Conservation (phyloP, 116 monocot species). For the Trichopus zeylanicus region DNA sequence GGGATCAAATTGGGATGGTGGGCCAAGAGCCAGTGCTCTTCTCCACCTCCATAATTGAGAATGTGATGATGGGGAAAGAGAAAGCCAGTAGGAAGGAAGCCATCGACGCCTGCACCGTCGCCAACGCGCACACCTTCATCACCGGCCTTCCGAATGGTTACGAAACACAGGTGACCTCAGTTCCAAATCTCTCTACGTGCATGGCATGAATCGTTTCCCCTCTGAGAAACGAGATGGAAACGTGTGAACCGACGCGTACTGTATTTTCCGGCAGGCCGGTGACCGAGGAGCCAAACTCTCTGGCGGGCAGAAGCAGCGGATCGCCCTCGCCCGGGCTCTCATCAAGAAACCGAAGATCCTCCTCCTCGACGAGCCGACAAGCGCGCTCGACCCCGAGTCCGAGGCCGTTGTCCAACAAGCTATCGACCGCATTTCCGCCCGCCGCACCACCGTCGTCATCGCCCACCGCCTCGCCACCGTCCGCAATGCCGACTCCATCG, state of each 20-base stretch:
- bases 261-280: conserved; percentile 16
- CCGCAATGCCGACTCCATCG: conserved; percentile 25
- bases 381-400: conserved; percentile 39
- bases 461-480: conserved; percentile 44
- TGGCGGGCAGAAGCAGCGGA: conserved; percentile 44
- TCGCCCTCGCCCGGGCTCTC: conserved; percentile 37
- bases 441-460: conserved; percentile 33
- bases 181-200: neutral
- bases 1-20: conserved; percentile 35
- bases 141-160: conserved; percentile 30
- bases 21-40: conserved; percentile 41
- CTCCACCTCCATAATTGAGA: conserved; percentile 28
- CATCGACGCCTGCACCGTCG: conserved; percentile 19
- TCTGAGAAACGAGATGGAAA: too few relatives aligned
- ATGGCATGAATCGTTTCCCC: neutral
- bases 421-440: conserved; percentile 17
- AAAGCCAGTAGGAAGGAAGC: conserved; percentile 27
- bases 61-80: conserved; percentile 35
- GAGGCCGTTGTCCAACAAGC: conserved; percentile 29
- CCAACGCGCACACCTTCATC: conserved; percentile 35
- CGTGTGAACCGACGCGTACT: too few relatives aligned
- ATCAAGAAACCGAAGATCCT: conserved; percentile 28
- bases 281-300: conserved; percentile 33
- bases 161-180: conserved; percentile 31
- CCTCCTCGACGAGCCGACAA: conserved; percentile 47